Base-by-base conservation (phyloP, 768 basidiomycete species). In the Trametes cubensis region DNA sequence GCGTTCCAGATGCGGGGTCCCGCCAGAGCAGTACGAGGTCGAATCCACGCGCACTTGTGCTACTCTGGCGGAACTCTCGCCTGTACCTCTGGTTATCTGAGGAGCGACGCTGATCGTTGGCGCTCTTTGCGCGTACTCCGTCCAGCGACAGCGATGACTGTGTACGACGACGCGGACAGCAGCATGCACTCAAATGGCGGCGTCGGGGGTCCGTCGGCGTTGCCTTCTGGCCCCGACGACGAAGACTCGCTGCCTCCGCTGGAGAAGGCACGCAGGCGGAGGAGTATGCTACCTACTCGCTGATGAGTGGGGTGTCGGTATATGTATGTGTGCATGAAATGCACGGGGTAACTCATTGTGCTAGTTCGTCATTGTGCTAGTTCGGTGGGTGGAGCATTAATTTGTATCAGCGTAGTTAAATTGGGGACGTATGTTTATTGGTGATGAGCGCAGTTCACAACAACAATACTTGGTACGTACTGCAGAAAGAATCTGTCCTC, bases 171-270 rank as follows among this genome's bases (percentile, higher is more conserved):
- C 60, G 69, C 63, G 17, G 66, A 61, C 30, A 67, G 63, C 41
- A 55, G 38, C 48, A 49, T 67, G 63, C 48, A 50, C 21, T 55
- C 55, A 28, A 53, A n/a, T 34, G 28, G 21, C 34, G 25, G 42
- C 34, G 28, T 7, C 28, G 18, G 45, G 25, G 6, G 34, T 11
- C 17, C 70, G 64, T 55, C 58, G 6, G 75, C 72, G 45, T 23
- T 21, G 20, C 45, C 25, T 17, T 26, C 14, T 3, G 38, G 56
- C 14, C 39, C 48, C 4, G 83, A 82, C 4, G 83, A 83, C 39
- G 85, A 87, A 34, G 80, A 82, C 13, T 62, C 59, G 59, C 67
- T 92, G 26, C 80, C 89, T 5, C 90, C 90, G 0, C 75, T 92
- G 39, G 90, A 92, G 73, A 81, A 83, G 66, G 90, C 88, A 30